Evolutionary conservation across 257 asterid species (phyloP), one percentile per base, ranked within the genome.

Genomic region (Solanum lycopersicoides): DNA sequence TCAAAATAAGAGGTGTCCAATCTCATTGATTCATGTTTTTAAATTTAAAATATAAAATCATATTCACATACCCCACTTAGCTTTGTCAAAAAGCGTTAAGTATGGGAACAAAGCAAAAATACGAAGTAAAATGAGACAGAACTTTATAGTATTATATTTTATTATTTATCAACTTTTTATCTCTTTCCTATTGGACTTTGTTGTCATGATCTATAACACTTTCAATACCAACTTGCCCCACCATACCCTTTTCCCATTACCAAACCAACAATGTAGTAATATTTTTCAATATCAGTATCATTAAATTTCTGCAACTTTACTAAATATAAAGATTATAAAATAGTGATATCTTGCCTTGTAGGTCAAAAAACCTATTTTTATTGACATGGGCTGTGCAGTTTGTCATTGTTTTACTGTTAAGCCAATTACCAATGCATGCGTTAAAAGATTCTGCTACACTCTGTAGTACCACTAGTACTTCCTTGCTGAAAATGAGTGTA

Each of bases 111-210:
- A 80, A 47, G 42, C 68, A 45, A 80, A 79, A 79, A 80, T 80
- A 80, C 66, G 30, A 47, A 28, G 65, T 47, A 45, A 80, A 80
- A 80, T 80, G 85, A 80, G 69, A 50, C 69, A 50, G 8, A 80
- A 80, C 42, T 80, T 80, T 80, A 80, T 32, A 44, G 71, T 79
- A 60, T 80, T 6, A 82, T 80, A 72, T 80, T 6, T 63, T 80
- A 72, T 80, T 13, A 86, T 59, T 68, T 82, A 83, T 83, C 59
- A 44, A 21, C 88, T 75, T 90, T 87, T 42, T 42, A 41, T 80
- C 83, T 18, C 80, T 88, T 87, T 83, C 65, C 84, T 68, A 63
- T 85, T 56, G 89, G 88, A 12, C 44, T 89, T 50, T 30, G 87
- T 86, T 86, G 20, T 86, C 90, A 30, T 60, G 89, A 86, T 82